Percentiles rank a stretch among this genome's conserved stretches.
Evolutionary conservation across 2,329 filamentous ascomycete genomes (phyloP).

Genomic region (Fusarium nygamai): DNA sequence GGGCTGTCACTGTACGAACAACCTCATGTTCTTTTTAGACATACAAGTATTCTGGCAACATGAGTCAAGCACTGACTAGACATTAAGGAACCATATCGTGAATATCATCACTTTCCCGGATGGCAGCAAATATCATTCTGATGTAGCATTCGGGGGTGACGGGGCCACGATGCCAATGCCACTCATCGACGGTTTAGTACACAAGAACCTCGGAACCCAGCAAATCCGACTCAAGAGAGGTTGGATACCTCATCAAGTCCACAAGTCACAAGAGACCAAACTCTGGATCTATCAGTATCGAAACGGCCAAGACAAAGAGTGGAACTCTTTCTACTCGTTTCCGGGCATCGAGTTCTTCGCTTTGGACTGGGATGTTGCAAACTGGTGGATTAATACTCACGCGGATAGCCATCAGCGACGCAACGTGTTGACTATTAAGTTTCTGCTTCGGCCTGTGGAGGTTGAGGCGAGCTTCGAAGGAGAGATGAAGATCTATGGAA

Average conservation of each 20-base stretch:
- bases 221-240: constrained; percentile 64
- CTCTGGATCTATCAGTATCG: constrained; percentile 73
- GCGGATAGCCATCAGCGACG: constrained; percentile 64
- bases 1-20: not conserved
- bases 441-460: constrained; percentile 56
- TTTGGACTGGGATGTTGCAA: constrained; percentile 67
- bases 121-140: constrained; percentile 61
- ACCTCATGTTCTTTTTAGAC: not conserved
- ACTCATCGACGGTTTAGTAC: constrained; percentile 55
- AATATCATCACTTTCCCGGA: constrained; percentile 67
- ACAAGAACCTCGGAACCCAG: constrained; percentile 62
- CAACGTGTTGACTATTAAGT: constrained; percentile 61
- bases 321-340: constrained; percentile 73
- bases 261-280: constrained; percentile 50
- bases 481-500: constrained; percentile 35
- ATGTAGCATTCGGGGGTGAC: constrained; percentile 74
- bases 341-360: constrained; percentile 67
- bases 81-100: constrained; percentile 62
- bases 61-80: not conserved
- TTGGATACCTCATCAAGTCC: constrained; percentile 56
- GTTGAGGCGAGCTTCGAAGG: constrained; percentile 47
- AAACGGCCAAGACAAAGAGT: constrained; percentile 58
- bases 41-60: rapidly evolving
- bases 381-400: constrained; percentile 61
- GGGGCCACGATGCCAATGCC: constrained; percentile 67